Percentiles rank a stretch among this genome's conserved stretches.
phyloP scores from a whole-genome alignment of 768 basidiomycete genomes.

The Lenzites betulinus region DNA sequence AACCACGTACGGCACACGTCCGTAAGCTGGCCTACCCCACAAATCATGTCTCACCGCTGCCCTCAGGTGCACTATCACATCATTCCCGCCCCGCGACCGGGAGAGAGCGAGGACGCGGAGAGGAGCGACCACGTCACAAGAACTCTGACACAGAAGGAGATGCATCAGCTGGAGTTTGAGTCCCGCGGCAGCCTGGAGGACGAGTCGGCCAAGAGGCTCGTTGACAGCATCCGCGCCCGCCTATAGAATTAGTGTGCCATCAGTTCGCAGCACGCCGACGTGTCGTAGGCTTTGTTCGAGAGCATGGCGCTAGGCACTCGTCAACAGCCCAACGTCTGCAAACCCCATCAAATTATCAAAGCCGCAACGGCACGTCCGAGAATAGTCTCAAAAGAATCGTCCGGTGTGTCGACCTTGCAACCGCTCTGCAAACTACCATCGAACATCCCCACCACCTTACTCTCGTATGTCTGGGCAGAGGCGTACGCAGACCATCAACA shows the following conservation, averaged over 20 bases:
- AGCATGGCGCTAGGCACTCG: too few species aligned
- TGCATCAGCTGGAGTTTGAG: constrained; percentile 65
- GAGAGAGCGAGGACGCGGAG: constrained; percentile 18
- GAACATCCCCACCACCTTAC: too few species aligned
- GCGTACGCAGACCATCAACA: too few species aligned
- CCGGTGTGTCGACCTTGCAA: too few species aligned
- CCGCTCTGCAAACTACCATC: too few species aligned
- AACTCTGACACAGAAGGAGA: constrained; percentile 47
- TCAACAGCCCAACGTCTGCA: too few species aligned
- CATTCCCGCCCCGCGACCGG: constrained; percentile 59
- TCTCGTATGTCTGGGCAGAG: too few species aligned
- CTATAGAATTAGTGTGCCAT: constrained; percentile 3
- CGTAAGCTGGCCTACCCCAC: not conserved
- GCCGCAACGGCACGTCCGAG: too few species aligned
- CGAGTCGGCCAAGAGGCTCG: constrained; percentile 51
- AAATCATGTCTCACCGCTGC: not conserved
- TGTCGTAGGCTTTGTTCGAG: not conserved
- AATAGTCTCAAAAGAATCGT: too few species aligned
- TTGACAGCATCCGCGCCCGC: constrained; percentile 42
- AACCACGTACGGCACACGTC: constrained; percentile 55
- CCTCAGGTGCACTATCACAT: constrained; percentile 74
- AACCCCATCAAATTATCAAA: too few species aligned
- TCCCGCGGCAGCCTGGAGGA: constrained; percentile 60
- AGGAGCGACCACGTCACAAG: constrained; percentile 21
- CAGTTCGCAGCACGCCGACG: not conserved